Evolutionary conservation across 345 rosid species (phyloP).

Genomic region (Lepidium sativum): DNA sequence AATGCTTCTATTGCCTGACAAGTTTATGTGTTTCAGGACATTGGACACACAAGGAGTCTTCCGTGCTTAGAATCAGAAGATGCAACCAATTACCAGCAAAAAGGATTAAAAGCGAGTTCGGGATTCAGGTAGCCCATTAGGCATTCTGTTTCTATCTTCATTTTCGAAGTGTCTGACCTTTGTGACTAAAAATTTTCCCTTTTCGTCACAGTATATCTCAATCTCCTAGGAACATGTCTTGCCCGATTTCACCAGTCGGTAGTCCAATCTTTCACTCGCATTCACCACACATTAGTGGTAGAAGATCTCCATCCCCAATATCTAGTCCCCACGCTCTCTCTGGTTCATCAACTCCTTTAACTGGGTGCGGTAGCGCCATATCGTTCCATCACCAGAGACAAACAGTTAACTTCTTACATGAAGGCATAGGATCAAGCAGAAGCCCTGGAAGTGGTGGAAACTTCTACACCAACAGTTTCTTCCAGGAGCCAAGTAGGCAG

Average conservation of each 20-base stretch:
- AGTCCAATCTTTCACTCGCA: slow-evolving; percentile 54
- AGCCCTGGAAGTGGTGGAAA: slow-evolving; percentile 35
- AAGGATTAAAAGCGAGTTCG: slow-evolving; percentile 34
- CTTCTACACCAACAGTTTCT: slow-evolving; percentile 33
- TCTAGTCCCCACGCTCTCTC: slow-evolving; percentile 60
- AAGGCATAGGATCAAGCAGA: slow-evolving; percentile 36
- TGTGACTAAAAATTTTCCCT: not conserved
- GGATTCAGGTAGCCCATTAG: slow-evolving; percentile 38
- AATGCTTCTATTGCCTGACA: slow-evolving; percentile 16
- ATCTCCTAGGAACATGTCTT: slow-evolving; percentile 43
- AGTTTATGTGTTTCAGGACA: slow-evolving; percentile 35
- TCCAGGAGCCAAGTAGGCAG: slow-evolving; percentile 44
- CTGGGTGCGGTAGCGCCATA: slow-evolving; percentile 48
- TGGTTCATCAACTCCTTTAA: slow-evolving; percentile 57
- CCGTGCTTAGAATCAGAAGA: slow-evolving; percentile 42
- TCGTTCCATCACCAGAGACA: slow-evolving; percentile 52
- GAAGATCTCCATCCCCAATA: slow-evolving; percentile 56
- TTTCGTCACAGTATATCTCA: slow-evolving; percentile 36
- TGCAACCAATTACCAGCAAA: slow-evolving; percentile 33
- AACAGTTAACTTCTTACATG: slow-evolving; percentile 39
- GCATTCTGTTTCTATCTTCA: not conserved
- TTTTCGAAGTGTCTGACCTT: not conserved
- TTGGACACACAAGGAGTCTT: slow-evolving; percentile 38
- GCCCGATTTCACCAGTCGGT: slow-evolving; percentile 55
- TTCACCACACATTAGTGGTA: slow-evolving; percentile 48